phyloP scores from a whole-genome alignment of 371 early-diverging fungal genomes.

The Blakeslea trispora region DNA sequence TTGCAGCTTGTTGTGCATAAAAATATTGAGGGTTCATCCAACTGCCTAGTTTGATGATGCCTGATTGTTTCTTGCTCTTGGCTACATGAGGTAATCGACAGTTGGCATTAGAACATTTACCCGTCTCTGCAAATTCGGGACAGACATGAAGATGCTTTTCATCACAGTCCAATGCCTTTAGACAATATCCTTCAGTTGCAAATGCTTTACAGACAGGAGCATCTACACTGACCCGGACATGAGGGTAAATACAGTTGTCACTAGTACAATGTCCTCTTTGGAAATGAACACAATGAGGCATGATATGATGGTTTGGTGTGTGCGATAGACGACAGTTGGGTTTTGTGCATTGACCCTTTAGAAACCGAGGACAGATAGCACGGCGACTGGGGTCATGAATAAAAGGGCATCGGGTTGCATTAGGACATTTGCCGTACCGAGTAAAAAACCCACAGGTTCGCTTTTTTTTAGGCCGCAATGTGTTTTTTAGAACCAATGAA shows the following conservation, averaged over 20 bases:
- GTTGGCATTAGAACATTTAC: slow-evolving; percentile 57
- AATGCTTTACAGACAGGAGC: slow-evolving; percentile 60
- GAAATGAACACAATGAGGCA: slow-evolving; percentile 59
- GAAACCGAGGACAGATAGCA: slow-evolving; percentile 58
- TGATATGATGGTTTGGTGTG: slow-evolving; percentile 46
- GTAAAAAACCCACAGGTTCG: slow-evolving; percentile 45
- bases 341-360: slow-evolving; percentile 46
- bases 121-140: slow-evolving; percentile 58
- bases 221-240: slow-evolving; percentile 53
- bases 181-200: slow-evolving; percentile 61
- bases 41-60: slow-evolving; percentile 33
- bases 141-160: slow-evolving; percentile 63
- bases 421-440: slow-evolving; percentile 39
- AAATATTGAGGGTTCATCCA: slow-evolving; percentile 41
- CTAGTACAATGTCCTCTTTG: slow-evolving; percentile 54
- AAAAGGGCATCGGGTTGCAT: slow-evolving; percentile 45
- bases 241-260: slow-evolving; percentile 50
- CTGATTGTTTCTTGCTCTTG: slow-evolving; percentile 27
- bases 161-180: slow-evolving; percentile 47
- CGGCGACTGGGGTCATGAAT: slow-evolving; percentile 52
- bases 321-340: slow-evolving; percentile 52
- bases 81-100: slow-evolving; percentile 61
- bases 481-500: slow-evolving; percentile 31
- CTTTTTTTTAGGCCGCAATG: slow-evolving; percentile 15
- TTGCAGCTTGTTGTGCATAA: slow-evolving; percentile 30